Conservation (phyloP, 2,329 filamentous ascomycete species). For the Stachybotrys echinatus region DNA sequence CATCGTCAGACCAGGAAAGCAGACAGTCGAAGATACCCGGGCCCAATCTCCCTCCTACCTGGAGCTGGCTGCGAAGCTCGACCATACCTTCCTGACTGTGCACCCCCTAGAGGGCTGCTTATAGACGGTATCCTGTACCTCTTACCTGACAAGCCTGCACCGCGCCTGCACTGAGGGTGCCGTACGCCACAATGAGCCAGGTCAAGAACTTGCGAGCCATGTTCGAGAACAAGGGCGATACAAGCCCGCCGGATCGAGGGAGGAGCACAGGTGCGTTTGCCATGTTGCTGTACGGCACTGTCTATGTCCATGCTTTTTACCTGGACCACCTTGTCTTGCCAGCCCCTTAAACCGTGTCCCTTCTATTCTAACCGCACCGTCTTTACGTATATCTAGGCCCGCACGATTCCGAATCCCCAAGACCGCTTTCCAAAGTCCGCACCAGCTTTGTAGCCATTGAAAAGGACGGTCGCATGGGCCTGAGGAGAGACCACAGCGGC, state of each 20-base stretch:
- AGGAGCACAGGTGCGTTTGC: conserved; percentile 55
- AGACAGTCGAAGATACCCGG: too few species aligned
- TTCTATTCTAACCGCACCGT: neutral
- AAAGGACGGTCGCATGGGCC: conserved; percentile 53
- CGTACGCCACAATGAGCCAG: conserved; percentile 51
- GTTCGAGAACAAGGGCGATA: conserved; percentile 69
- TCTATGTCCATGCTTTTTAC: neutral
- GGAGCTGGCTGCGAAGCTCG: neutral
- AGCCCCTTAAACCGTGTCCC: too few species aligned
- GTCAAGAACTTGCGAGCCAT: conserved; percentile 74
- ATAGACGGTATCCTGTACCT: neutral
- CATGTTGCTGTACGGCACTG: conserved; percentile 6
- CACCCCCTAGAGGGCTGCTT: neutral
- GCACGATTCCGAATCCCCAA: conserved; percentile 44
- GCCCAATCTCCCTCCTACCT: neutral
- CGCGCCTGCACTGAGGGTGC: neutral
- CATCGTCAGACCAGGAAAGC: too few species aligned
- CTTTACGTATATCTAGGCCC: conserved; percentile 12
- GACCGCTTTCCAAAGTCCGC: conserved; percentile 69
- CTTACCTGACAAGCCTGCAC: neutral
- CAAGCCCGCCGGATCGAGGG: conserved; percentile 63
- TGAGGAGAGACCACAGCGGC: conserved; percentile 35
- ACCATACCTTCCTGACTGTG: neutral
- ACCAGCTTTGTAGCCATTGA: conserved; percentile 73
- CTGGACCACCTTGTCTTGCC: neutral